Base-by-base conservation (phyloP, 257 asterid genomes). In the Osmanthus fragrans region DNA sequence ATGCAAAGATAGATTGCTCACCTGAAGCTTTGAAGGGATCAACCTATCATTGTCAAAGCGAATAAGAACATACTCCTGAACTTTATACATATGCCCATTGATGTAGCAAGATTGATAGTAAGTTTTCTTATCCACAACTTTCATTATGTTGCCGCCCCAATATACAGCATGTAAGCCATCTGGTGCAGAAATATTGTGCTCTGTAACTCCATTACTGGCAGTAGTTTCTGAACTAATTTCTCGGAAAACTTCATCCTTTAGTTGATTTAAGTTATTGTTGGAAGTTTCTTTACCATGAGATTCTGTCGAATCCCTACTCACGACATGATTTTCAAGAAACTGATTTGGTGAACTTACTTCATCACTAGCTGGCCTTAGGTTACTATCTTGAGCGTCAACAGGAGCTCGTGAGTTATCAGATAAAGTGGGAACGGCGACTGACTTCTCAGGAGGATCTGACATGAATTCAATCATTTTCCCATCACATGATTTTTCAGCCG, bases 1-100 rank as follows among this genome's bases (percentile, higher is more conserved):
- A 80, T 36, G 56, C 30, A 58, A 23, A 58, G 76, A 78, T 58
- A 77, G 18, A 86, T 77, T 84, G 76, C 86, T 87, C 73, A 92
- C 99, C 97, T 89, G 96, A 78, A 95, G 85, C 82, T 88, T 91
- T 33, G 97, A 90, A 73, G 99, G 99, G 75, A 87, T 75, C 76
- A 86, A 74, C 84, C 84, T 90, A 80, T 75, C 89, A 74, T 86
- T 85, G 80, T 78, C 85, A 82, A 79, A 83, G 70, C 84, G 91
- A 81, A 91, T 74, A 77, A 89, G 96, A 81, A 84, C 93, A 79
- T 95, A 88, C 72, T 92, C 96, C 80, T 58, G 83, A 32, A 75
- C 79, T 77, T 84, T 90, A 76, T 90, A 91, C 67, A 81, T 76
- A 84, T 86, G 84, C 75, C 95, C 98, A 51, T 83, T 87, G 80